A percentile compares a stretch with the other conserved stretches of the same genome.
Evolutionary conservation across 2,329 filamentous ascomycete genomes (phyloP).

Genomic region (Ceratocystis albifundus): DNA sequence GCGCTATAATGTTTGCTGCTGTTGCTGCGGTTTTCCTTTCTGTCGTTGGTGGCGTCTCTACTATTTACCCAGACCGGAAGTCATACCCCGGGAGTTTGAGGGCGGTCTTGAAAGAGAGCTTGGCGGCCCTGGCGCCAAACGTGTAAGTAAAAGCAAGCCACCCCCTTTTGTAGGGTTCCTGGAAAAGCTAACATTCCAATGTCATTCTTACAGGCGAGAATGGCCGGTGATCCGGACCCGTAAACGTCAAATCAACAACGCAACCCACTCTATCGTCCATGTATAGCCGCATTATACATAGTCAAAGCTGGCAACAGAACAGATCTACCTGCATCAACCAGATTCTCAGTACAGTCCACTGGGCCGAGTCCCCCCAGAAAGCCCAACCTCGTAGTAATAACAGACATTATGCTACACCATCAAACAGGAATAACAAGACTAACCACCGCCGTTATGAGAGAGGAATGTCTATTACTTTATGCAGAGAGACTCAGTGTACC

Average conservation of each 20-base stretch:
- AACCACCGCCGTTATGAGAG: no score
- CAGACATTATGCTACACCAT: neutral
- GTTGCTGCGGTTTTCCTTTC: conserved; percentile 55
- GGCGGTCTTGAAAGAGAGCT: conserved; percentile 63
- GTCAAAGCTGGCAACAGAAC: conserved; percentile 5
- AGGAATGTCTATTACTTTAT: neutral
- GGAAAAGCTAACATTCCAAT: conserved; percentile 23
- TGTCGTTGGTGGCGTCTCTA: conserved; percentile 55
- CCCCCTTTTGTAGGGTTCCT: neutral
- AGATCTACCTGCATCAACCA: conserved; percentile 10
- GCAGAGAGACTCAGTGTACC: neutral
- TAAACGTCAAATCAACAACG: conserved; percentile 27
- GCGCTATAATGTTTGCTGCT: conserved; percentile 52
- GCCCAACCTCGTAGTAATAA: conserved; percentile 8
- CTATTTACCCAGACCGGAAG: conserved; percentile 60
- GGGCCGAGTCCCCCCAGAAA: conserved; percentile 4
- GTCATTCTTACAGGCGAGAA: conserved; percentile 38
- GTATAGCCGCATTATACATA: conserved; percentile 5
- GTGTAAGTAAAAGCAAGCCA: conserved; percentile 41
- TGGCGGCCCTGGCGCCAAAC: conserved; percentile 54
- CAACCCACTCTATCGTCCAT: neutral
- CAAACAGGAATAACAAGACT: neutral
- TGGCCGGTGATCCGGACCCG: conserved; percentile 44
- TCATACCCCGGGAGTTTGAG: conserved; percentile 57
- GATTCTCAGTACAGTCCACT: conserved; percentile 12